Evolutionary conservation across 2,329 filamentous ascomycete species (phyloP), one percentile per base, ranked within the genome.

Genomic region (Ophiostoma pallidulum): DNA sequence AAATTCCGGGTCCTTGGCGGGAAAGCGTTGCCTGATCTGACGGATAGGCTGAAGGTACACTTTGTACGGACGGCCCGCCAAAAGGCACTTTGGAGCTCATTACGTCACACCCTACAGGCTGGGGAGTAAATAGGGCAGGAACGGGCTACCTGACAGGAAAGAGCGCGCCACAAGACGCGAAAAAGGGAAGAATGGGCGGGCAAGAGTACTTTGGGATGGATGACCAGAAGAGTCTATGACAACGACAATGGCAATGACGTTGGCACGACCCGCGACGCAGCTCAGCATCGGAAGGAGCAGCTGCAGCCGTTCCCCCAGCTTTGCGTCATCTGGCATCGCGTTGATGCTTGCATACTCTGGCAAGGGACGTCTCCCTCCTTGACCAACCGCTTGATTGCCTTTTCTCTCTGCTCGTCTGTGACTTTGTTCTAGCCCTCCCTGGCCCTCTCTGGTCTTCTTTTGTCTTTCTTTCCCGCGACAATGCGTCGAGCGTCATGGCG

Each of bases 61-160:
- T 20, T 29, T 32, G 19, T 47, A 38, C 12, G 29, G 20, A 5
- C 1, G 2, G 14, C 5, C 16, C 32, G 36, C 14, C 16, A 19
- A 19, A 14, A 3, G 20, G 29, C 35, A 41, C 45, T n/a, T 18
- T 10, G 6, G 16, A 19, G 8, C 26, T 16, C 28, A 47, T 47
- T 47, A 47, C 45, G 45, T 47, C 45, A 47, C 45, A 38, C 35
- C 37, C 22, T 37, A 20, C 33, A 45, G 24, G 42, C 42, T 37
- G 26, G 33, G 22, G 24, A 37, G n/a, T 22, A 35, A n/a, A 16
- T 40, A 19, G 20, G 29, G 37, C 45, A 46, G 33, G 24, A 45
- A 18, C 42, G 19, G 12, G 22, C 40, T 19, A 40, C 8, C 3
- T n/a, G 14, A 19, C 22, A 6, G 22, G 2, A 29, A 28, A 40